Evolutionary conservation across 345 rosid species (phyloP).

Genomic region (Fremontodendron californicum): DNA sequence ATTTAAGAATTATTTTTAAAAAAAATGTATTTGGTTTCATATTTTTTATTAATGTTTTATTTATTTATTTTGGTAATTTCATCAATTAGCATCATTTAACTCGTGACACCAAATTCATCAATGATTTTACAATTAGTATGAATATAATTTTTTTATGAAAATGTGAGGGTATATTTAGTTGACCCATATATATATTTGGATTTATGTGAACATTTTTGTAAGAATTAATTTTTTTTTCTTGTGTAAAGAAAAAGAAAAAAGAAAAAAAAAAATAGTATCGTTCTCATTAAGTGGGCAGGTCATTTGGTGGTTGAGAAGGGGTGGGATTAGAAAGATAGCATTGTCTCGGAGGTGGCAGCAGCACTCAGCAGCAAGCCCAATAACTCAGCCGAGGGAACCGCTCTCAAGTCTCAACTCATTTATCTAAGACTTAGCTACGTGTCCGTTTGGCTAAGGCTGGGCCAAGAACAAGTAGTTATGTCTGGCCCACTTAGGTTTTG

Average conservation of each 20-base stretch:
- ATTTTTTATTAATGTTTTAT: too few relatives aligned
- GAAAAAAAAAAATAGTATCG: slow-evolving; percentile 1
- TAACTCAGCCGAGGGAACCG: slow-evolving; percentile 2
- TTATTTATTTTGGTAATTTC: too few relatives aligned
- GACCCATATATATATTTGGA: not conserved
- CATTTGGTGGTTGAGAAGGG: slow-evolving; percentile 20
- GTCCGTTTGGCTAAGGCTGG: slow-evolving; percentile 19
- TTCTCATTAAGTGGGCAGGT: slow-evolving; percentile 19
- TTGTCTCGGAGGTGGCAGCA: slow-evolving; percentile 29
- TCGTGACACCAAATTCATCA: too few relatives aligned
- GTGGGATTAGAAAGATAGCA: slow-evolving; percentile 25
- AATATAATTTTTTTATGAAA: too few relatives aligned
- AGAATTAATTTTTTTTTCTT: not conserved
- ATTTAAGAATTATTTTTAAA: too few relatives aligned
- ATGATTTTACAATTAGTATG: too few relatives aligned
- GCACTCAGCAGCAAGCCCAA: slow-evolving; percentile 18
- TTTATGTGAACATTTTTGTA: not conserved
- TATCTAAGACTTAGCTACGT: slow-evolving; percentile 16
- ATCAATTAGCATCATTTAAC: too few relatives aligned
- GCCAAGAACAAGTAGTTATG: not conserved
- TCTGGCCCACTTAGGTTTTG: slow-evolving; percentile 4
- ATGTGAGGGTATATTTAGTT: too few relatives aligned
- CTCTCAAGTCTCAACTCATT: slow-evolving; percentile 8
- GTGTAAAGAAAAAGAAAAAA: not conserved
- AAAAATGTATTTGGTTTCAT: too few relatives aligned